phyloP scores from a whole-genome alignment of 1,284 basidiomycete species.

The Salmacisia buchloeana region DNA sequence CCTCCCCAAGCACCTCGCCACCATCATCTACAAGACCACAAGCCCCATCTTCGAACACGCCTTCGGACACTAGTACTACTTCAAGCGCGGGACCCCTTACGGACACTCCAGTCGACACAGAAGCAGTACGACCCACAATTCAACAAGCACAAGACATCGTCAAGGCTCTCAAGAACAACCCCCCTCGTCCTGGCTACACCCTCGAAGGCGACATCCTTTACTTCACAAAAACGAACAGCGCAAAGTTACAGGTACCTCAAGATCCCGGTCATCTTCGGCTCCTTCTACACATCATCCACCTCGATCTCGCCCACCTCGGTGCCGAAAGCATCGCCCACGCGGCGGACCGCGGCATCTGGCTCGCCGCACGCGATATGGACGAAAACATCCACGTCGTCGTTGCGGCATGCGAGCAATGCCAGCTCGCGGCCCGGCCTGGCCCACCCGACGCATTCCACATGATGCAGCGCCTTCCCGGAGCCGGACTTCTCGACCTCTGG shows the following conservation, averaged over 20 bases:
- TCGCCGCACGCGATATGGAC: neutral
- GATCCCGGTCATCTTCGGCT: neutral
- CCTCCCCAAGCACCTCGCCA: too few species aligned
- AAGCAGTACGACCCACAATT: too few species aligned
- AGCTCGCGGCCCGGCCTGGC: neutral
- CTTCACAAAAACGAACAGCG: neutral
- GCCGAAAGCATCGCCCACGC: neutral
- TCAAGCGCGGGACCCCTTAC: too few species aligned
- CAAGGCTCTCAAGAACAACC: too few species aligned
- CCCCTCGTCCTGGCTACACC: too few species aligned
- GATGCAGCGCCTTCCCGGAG: neutral
- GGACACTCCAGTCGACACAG: too few species aligned
- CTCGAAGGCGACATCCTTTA: neutral
- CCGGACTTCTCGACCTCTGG: neutral
- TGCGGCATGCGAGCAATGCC: neutral
- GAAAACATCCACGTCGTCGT: neutral
- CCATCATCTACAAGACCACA: too few species aligned
- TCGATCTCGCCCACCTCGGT: neutral
- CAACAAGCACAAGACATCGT: too few species aligned
- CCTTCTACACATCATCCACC: neutral
- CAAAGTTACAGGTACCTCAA: neutral
- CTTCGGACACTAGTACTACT: too few species aligned
- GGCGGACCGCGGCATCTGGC: neutral
- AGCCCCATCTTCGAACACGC: too few species aligned
- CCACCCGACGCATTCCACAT: neutral